Base-by-base conservation (phyloP, 257 asterid genomes). In the Capsicum rhomboideum region DNA sequence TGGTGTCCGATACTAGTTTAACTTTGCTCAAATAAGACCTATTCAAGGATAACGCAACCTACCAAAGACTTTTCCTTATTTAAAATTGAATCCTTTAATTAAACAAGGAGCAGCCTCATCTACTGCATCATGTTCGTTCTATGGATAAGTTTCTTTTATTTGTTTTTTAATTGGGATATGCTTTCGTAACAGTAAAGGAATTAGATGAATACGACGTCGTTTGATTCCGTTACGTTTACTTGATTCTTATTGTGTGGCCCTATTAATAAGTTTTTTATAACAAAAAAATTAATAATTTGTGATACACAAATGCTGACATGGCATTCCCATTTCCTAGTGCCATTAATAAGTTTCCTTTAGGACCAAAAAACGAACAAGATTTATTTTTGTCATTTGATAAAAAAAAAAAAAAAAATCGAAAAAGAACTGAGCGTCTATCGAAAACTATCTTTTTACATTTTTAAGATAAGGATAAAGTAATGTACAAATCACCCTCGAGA, bases 351-450 rank as follows among this genome's bases (percentile, higher is more conserved):
- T 28, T 3, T 29, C 2, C 40, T 66, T 34, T 23, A 26, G 10
- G 10, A 8, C 11, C 10, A 4, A 40, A 58, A 58, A 10, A 54
- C 1, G 2, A 21, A 58, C n/a, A 9, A 2, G 1, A 46, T 9
- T n/a, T 58, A 58, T 21, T 58, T 58, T 58, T 4, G 34, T 63
- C 16, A 63, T 63, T 63, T 63, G n/a, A 6, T 28, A 63, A 63
- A 28, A 20, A 26, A 61, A 9, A 46, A 46, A 8, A 8, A 46
- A 8, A 42, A 42, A 10, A 31, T 31, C 4, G 44, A 4, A 34
- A n/a, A 58, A 58, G 14, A 56, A 2, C 0, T 0, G 0, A n/a
- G 2, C 21, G 21, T 58, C n/a, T 9, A n/a, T n/a, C 2, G 29
- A n/a, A 58, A 56, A 3, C 0, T 7, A 8, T 8, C 2, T 7